These are phyloP conservation scores for Anthracocystis setariae DNA, from an alignment of 1,284 basidiomycete species.

Conservation along the genomic window DNA sequence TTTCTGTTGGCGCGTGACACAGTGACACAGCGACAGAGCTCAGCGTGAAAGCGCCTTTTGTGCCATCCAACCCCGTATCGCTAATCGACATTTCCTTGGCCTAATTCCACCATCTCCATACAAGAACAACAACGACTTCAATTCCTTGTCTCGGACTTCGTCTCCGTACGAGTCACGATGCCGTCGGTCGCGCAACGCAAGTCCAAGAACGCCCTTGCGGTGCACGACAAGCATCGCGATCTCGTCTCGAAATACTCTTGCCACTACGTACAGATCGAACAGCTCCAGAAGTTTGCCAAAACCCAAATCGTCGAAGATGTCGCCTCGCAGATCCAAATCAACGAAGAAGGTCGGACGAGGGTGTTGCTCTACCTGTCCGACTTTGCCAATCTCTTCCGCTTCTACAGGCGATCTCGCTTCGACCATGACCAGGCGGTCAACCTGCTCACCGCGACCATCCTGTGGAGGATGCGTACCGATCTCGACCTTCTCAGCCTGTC, in stretches of 20 bases:
- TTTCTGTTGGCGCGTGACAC: too few relatives aligned
- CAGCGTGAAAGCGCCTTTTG: background rate
- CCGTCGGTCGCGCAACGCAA: constrained; percentile 25
- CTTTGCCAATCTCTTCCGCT: constrained; percentile 57
- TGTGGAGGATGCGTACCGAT: constrained; percentile 60
- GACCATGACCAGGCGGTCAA: constrained; percentile 37
- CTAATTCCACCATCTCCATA: background rate
- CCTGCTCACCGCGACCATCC: constrained; percentile 44
- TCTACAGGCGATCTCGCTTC: constrained; percentile 52
- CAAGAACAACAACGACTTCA: too few relatives aligned
- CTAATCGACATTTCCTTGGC: background rate
- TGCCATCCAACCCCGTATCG: background rate
- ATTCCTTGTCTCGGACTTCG: too few relatives aligned
- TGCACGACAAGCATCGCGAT: constrained; percentile 50
- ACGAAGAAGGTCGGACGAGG: constrained; percentile 33
- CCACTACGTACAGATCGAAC: constrained; percentile 15
- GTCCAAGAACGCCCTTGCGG: constrained; percentile 43
- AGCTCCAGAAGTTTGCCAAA: constrained; percentile 29
- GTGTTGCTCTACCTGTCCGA: constrained; percentile 35
- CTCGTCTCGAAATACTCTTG: constrained; percentile 30
- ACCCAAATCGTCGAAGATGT: constrained; percentile 35
- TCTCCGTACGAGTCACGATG: constrained; percentile 7
- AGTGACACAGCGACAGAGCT: too few relatives aligned
- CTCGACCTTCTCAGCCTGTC: constrained; percentile 50
- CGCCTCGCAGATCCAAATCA: constrained; percentile 28